A percentile compares a stretch with the other conserved stretches of the same genome.
phyloP scores from a whole-genome alignment of 176 grass and related monocot species.

The Oryza meridionalis region DNA sequence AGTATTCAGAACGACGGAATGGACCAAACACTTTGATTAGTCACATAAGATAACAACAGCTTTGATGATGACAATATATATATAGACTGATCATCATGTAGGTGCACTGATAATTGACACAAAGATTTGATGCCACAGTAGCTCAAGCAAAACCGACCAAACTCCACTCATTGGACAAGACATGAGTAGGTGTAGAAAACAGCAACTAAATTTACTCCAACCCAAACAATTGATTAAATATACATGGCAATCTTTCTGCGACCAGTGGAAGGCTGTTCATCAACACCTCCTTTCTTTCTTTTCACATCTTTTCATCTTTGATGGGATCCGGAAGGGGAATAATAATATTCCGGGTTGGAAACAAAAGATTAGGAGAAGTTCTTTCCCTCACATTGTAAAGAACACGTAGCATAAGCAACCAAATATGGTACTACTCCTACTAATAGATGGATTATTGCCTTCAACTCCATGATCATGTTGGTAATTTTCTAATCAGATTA shows the following conservation, averaged over 20 bases:
- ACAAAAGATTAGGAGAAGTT: constrained; percentile 45
- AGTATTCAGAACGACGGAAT: constrained; percentile 8
- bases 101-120: neutral
- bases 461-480: constrained; percentile 18
- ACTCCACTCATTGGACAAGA: constrained; percentile 46
- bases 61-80: constrained; percentile 35
- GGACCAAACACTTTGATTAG: constrained; percentile 31
- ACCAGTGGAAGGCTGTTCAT: constrained; percentile 16
- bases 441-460: neutral
- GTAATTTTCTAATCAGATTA: constrained; percentile 23
- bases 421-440: neutral
- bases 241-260: neutral
- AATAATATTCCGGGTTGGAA: constrained; percentile 28
- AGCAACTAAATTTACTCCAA: constrained; percentile 9
- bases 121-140: neutral
- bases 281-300: constrained; percentile 19
- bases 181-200: constrained; percentile 25
- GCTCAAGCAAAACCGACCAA: constrained; percentile 24
- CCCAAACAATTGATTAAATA: constrained; percentile 21
- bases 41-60: constrained; percentile 32
- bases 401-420: constrained; percentile 5
- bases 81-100: constrained; percentile 23
- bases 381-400: neutral
- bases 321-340: constrained; percentile 32
- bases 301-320: constrained; percentile 52